Base-by-base conservation (phyloP, 2,329 filamentous ascomycete species). In the Stagonosporopsis rhizophila region DNA sequence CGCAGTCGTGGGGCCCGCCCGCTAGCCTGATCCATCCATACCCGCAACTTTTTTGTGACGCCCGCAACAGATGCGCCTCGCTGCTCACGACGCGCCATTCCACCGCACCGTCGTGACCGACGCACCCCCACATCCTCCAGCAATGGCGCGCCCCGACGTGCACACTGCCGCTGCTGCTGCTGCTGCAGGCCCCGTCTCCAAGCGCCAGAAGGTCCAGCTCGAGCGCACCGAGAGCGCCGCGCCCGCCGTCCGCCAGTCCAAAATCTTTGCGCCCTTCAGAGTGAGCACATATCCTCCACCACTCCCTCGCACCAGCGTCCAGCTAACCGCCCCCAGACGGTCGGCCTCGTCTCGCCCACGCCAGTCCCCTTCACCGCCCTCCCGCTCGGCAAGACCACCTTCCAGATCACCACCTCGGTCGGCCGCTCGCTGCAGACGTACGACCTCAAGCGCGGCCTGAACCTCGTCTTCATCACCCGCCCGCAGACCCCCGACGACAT, bases 351-450 rank as follows among this genome's bases (percentile, higher is more conserved):
- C 2, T 97, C 95, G 5, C 92, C 95, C 0, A 97, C 94, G 2
- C 79, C 83, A 44, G 92, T 97, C 0, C 94, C 95, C 0, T 98
- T 99, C 72, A 93, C 94, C 2, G 89, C 90, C 6, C 85, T 96
- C 28, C 90, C 94, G 0, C 82, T 96, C 15, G 95, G 95, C 55
- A 96, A 96, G 78, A 94, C 91, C 0, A 96, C 92, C 3, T 99
- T 96, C 73, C 95, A 99, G 75, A 92, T 99, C 76, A 98, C 95
- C 30, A 99, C 95, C 27, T 98, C 92, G 0, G 90, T 96, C 59
- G 95, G 94, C 60, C 86, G 88, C 69, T 91, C 89, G 56, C 84
- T 99, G 42, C 95, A 99, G 78, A 99, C 95, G 0, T 99, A 99
- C 80, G 95, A 99, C 74, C 80, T 99, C 59, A 91, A 90, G 75